Percentiles rank a stretch among this genome's conserved stretches.
Evolutionary conservation across 805 yeast genomes (phyloP).

Genomic region (Saitoella complicata): DNA sequence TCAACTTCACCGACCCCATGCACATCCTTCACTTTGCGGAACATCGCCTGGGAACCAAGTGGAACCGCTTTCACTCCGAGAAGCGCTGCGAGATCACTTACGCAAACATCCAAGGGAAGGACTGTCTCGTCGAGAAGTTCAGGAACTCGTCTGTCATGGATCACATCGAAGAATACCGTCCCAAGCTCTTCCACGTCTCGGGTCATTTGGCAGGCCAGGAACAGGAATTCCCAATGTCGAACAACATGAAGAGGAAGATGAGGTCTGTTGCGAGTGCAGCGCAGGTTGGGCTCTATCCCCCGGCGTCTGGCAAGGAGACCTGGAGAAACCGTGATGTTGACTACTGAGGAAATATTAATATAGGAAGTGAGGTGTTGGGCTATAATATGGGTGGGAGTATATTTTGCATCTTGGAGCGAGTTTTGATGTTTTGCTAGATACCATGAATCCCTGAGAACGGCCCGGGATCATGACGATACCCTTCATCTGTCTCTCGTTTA

Average conservation of each 20-base stretch:
- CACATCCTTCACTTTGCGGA: slow-evolving; percentile 31
- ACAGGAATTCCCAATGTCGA: slow-evolving; percentile 27
- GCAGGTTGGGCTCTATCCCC: slow-evolving; percentile 16
- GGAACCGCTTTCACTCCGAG: slow-evolving; percentile 33
- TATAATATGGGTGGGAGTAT: too few relatives aligned
- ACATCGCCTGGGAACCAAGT: slow-evolving; percentile 31
- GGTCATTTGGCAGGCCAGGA: slow-evolving; percentile 30
- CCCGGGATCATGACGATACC: too few relatives aligned
- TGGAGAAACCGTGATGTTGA: too few relatives aligned
- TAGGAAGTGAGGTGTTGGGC: too few relatives aligned
- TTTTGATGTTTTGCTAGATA: too few relatives aligned
- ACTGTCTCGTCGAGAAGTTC: slow-evolving; percentile 31
- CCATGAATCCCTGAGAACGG: too few relatives aligned
- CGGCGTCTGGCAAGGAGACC: background rate
- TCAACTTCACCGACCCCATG: slow-evolving; percentile 30
- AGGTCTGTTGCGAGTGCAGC: slow-evolving; percentile 22
- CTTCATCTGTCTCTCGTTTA: too few relatives aligned
- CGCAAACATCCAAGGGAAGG: slow-evolving; percentile 36
- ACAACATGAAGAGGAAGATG: slow-evolving; percentile 20
- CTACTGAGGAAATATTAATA: too few relatives aligned
- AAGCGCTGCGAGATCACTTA: slow-evolving; percentile 36
- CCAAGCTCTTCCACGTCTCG: slow-evolving; percentile 30
- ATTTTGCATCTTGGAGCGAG: too few relatives aligned
- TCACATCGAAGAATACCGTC: slow-evolving; percentile 31
- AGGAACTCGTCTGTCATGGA: slow-evolving; percentile 35